A percentile compares a stretch with the other conserved stretches of the same genome.
phyloP scores from a whole-genome alignment of 495 filamentous ascomycete species.

The Podospora pseudocomata region DNA sequence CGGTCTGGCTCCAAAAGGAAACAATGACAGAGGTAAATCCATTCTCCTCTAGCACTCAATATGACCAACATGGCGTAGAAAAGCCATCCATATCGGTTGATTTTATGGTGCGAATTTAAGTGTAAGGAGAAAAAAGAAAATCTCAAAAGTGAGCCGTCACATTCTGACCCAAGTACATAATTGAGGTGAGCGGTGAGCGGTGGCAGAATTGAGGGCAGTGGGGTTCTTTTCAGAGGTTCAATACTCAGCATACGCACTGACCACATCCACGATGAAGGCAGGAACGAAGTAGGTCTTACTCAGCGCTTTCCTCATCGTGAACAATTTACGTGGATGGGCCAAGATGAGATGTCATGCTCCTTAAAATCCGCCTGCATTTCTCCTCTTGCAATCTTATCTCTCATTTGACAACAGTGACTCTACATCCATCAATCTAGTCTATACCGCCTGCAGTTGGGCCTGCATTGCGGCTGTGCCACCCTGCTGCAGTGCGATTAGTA shows the following conservation, averaged over 20 bases:
- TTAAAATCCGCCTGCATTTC: not conserved
- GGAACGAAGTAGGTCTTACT: not conserved
- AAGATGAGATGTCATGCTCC: not conserved
- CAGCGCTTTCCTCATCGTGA: not conserved
- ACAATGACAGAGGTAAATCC: not conserved
- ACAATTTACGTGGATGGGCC: not conserved
- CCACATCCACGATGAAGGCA: not conserved
- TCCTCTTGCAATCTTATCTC: not conserved
- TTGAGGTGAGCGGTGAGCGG: not conserved
- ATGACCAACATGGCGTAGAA: not conserved
- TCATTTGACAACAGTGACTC: not conserved
- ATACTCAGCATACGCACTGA: not conserved
- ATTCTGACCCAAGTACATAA: not conserved
- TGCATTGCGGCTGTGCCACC: not conserved
- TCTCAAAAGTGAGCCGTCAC: not conserved
- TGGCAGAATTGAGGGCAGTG: not conserved
- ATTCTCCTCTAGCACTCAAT: conserved; percentile 2
- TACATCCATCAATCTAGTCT: not conserved
- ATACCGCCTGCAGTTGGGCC: not conserved
- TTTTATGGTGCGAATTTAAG: conserved; percentile 1
- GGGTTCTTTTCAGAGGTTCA: not conserved
- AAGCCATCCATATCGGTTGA: conserved; percentile 3
- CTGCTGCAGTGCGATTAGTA: not conserved
- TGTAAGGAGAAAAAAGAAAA: not conserved
- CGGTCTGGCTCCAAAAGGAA: not conserved